Conservation (phyloP, 805 yeast genomes). For the Zygosaccharomyces rouxii region DNA sequence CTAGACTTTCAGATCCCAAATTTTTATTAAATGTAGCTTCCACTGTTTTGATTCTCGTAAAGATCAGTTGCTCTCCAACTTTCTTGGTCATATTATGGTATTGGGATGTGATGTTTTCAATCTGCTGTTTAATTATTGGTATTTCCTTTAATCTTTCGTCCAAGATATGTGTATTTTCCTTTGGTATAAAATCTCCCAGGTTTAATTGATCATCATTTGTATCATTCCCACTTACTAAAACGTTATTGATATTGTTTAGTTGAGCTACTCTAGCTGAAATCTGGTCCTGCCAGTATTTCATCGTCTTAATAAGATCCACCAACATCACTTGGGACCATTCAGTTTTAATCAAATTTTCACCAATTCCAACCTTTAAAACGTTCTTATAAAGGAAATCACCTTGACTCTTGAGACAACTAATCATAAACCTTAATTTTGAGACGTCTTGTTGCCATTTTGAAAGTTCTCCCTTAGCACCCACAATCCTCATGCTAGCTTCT, state of each 20-base stretch:
- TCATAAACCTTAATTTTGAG: slow-evolving; percentile 43
- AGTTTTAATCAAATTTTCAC: slow-evolving; percentile 25
- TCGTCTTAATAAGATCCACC: slow-evolving; percentile 19
- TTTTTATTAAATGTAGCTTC: slow-evolving; percentile 20
- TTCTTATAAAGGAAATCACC: slow-evolving; percentile 38
- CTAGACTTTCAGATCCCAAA: slow-evolving; percentile 25
- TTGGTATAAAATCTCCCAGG: slow-evolving; percentile 48
- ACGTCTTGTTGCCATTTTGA: slow-evolving; percentile 40
- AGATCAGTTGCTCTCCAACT: slow-evolving; percentile 23
- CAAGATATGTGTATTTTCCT: slow-evolving; percentile 32
- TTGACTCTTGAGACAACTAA: slow-evolving; percentile 46
- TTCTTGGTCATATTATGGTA: slow-evolving; percentile 32
- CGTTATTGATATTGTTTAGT: slow-evolving; percentile 39
- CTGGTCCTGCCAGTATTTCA: slow-evolving; percentile 32
- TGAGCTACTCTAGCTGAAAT: slow-evolving; percentile 34
- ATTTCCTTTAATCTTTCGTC: slow-evolving; percentile 34
- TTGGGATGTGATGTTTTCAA: slow-evolving; percentile 30
- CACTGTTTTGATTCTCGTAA: slow-evolving; percentile 21
- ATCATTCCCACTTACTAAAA: slow-evolving; percentile 19
- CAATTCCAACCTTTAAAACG: slow-evolving; percentile 32
- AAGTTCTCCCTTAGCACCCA: slow-evolving; percentile 36
- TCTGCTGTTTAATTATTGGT: slow-evolving; percentile 29
- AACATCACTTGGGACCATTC: slow-evolving; percentile 23
- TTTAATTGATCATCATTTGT: slow-evolving; percentile 23
- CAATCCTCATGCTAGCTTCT: slow-evolving; percentile 43